Evolutionary conservation across 2,329 filamentous ascomycete species (phyloP), one percentile per base, ranked within the genome.

Genomic region (Arthroderma uncinatum): DNA sequence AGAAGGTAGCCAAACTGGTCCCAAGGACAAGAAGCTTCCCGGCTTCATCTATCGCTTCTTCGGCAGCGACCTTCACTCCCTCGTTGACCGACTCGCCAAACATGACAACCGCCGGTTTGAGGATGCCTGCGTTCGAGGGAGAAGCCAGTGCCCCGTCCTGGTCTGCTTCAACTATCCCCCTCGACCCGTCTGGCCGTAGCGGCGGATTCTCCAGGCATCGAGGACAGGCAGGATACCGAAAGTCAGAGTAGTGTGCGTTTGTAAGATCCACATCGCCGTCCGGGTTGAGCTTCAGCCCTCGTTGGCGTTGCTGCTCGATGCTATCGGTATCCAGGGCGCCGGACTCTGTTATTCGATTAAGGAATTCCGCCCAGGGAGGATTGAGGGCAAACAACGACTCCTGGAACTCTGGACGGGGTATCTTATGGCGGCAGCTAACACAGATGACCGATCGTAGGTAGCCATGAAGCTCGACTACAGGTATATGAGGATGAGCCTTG

Each of bases 81-180:
- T 73, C 71, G 0, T 81, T 76, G 53, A 97, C 95, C 59, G 83
- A 91, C 72, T 97, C 93, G 14, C 93, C 93, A 69, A 97, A 97
- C 89, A 97, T 96, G 64, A 91, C 84, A 1, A 98, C 91, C 0
- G 88, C 88, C 2, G 93, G 93, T 68, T 97, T 97, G 57, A 98
- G 71, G 37, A 97, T 82, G 1, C 92, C 93, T 0, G 83, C 88
- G 1, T 79, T 83, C 63, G 82, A 84, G 0, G 74, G 73, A 4
- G 78, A 64, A 39, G 77, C 73, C 88, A 86, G 94, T 0, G 90
- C 92, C 0, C 92, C 92, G 55, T 96, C 89, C 0, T 67, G 64
- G 65, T 96, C 92, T 10, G 87, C 80, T 60, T 86, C 77, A 1
- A 96, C 84, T 25, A 71, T 74, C 16, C 79, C 76, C 59, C 67